These are phyloP conservation scores for Ceratobasidium sp. DNA, from an alignment of 1,284 basidiomycete genomes.

Conservation along the genomic window DNA sequence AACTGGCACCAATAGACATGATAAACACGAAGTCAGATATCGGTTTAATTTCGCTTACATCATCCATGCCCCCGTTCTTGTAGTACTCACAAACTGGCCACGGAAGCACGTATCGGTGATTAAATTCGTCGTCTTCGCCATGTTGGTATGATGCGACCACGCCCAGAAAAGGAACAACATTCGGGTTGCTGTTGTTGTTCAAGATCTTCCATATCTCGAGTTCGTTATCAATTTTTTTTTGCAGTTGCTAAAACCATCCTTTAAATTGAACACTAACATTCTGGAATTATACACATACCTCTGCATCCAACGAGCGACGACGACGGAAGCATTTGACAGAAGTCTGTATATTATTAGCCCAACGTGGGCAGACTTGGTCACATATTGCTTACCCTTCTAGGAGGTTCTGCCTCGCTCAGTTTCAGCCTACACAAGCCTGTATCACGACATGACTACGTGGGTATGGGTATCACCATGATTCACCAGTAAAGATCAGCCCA, in stretches of 20 bases:
- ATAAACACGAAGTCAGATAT: neutral
- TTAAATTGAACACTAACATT: neutral
- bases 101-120: neutral
- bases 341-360: too few species aligned
- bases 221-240: neutral
- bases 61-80: neutral
- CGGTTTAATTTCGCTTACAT: neutral
- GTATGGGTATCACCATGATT: too few species aligned
- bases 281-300: too few species aligned
- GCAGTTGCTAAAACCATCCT: neutral
- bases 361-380: too few species aligned
- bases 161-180: neutral
- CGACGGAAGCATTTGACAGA: neutral
- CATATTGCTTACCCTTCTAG: too few species aligned
- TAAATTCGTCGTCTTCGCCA: neutral
- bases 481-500: too few species aligned
- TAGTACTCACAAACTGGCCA: slow-evolving; percentile 20
- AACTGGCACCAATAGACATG: neutral
- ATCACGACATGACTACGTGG: too few species aligned
- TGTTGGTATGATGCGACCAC: neutral
- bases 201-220: slow-evolving; percentile 5
- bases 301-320: too few species aligned
- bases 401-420: too few species aligned
- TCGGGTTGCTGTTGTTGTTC: neutral
- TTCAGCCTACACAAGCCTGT: too few species aligned